A percentile compares a stretch with the other conserved stretches of the same genome.
Evolutionary conservation across 345 rosid genomes (phyloP).

Genomic region (Pelargonium nanum): DNA sequence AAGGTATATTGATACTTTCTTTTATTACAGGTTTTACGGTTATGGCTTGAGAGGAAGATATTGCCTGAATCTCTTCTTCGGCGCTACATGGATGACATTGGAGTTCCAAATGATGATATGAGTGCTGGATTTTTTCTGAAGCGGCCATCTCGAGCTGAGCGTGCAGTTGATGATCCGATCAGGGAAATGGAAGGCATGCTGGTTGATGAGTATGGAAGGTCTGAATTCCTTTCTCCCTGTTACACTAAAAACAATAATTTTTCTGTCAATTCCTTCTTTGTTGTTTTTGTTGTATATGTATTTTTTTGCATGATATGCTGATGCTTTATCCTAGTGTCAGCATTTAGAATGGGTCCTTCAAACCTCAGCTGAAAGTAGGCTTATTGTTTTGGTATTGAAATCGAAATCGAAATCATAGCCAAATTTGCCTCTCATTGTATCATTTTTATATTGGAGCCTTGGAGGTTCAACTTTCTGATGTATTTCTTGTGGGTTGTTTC

Average conservation of each 20-base stretch:
- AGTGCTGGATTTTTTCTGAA: conserved; percentile 51
- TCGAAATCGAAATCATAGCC: not conserved
- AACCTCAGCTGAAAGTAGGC: not conserved
- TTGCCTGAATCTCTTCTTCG: conserved; percentile 72
- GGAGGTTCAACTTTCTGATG: conserved; percentile 8
- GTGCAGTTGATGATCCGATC: conserved; percentile 86
- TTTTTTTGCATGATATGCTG: not conserved
- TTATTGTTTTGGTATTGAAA: not conserved
- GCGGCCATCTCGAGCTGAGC: conserved; percentile 88
- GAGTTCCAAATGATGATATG: conserved; percentile 59
- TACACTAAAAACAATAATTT: not conserved
- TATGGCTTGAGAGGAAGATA: conserved; percentile 89
- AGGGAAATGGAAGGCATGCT: conserved; percentile 98
- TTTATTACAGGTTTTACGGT: conserved; percentile 55
- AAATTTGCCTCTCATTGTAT: not conserved
- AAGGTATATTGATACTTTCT: conserved; percentile 3
- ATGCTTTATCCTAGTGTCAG: not conserved
- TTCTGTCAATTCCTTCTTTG: not conserved
- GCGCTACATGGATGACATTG: conserved; percentile 70
- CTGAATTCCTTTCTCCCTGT: conserved; percentile 6
- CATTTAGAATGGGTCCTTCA: not conserved
- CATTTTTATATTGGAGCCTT: not conserved
- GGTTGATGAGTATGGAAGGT: conserved; percentile 99
- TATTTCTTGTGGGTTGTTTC: conserved; percentile 21
- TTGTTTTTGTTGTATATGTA: not conserved